Evolutionary conservation across 257 asterid species (phyloP), one percentile per base, ranked within the genome.

Genomic region (Hygrophila difformis): DNA sequence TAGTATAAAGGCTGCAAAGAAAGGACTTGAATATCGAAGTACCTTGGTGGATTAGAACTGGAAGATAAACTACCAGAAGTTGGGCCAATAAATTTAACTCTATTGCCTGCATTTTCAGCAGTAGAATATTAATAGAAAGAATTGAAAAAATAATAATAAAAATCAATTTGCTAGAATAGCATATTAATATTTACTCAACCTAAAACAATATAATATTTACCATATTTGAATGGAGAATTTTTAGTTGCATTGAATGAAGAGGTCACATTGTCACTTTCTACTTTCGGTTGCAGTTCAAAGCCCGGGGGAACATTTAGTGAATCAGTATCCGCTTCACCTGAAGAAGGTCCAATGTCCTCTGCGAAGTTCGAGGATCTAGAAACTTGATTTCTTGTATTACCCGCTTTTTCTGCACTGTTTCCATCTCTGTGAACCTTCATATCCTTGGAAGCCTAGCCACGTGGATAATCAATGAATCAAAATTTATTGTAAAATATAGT

Each of bases 61-160:
- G 84, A 40, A 69, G 64, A 79, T 28, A 69, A 39, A 56, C 70
- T 64, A 58, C 73, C 68, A 56, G 93, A 68, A 65, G 81, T 56
- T 68, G 85, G 49, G 56, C 93, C 84, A 56, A 75, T 43, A 47
- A 70, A 87, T 65, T 81, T 87, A 49, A 87, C 96, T 73, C 76
- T 79, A 45, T 87, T 93, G 63, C 96, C 96, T 87, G 45, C 31
- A 39, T 41, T 58, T 55, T 44, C 53, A 47, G 47, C 15, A 63
- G 41, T 45, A 13, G 38, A 5, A 5, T 19, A 20, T 10, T 9
- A 44, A 10, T 17, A 43, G 29, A 1, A 24, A 44, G 7, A 5
- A 2, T 12, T 42, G 47, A 33, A 15, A 42, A 4, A 35, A n/a
- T n/a, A n/a, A n/a, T n/a, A n/a, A n/a, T n/a, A n/a, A n/a, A n/a